Evolutionary conservation across 768 basidiomycete genomes (phyloP).

Genomic region (Suillus plorans): DNA sequence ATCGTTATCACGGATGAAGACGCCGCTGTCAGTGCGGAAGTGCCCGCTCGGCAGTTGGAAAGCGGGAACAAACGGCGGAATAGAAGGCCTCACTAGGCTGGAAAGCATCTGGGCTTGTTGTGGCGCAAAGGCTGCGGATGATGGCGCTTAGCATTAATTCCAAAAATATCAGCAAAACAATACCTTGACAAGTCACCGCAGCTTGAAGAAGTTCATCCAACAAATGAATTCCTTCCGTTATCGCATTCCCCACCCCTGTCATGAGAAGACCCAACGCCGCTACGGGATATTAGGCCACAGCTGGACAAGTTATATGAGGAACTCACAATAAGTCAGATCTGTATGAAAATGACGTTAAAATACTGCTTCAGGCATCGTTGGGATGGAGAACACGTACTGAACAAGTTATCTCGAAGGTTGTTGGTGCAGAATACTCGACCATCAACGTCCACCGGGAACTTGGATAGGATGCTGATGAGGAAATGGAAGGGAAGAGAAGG

Average conservation of each 20-base stretch:
- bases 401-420: slow-evolving; percentile 60
- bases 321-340: slow-evolving; percentile 39
- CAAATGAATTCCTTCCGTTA: slow-evolving; percentile 30
- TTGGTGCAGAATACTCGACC: slow-evolving; percentile 75
- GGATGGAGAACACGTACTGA: slow-evolving; percentile 46
- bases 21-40: background rate
- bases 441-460: slow-evolving; percentile 77
- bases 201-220: slow-evolving; percentile 44
- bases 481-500: slow-evolving; percentile 79
- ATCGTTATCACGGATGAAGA: background rate
- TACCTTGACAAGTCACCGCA: slow-evolving; percentile 61
- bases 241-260: slow-evolving; percentile 28
- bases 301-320: slow-evolving; percentile 6
- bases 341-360: slow-evolving; percentile 10
- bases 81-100: slow-evolving; percentile 10
- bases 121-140: slow-evolving; percentile 56
- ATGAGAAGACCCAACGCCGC: slow-evolving; percentile 61
- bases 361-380: background rate
- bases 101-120: slow-evolving; percentile 54
- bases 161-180: slow-evolving; percentile 8
- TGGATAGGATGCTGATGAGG: slow-evolving; percentile 71
- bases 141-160: slow-evolving; percentile 4
- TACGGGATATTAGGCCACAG: slow-evolving; percentile 26
- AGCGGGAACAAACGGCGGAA: background rate
- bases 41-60: background rate